Conservation (phyloP, 23 red algal species). For the Gracilaria domingensis region DNA sequence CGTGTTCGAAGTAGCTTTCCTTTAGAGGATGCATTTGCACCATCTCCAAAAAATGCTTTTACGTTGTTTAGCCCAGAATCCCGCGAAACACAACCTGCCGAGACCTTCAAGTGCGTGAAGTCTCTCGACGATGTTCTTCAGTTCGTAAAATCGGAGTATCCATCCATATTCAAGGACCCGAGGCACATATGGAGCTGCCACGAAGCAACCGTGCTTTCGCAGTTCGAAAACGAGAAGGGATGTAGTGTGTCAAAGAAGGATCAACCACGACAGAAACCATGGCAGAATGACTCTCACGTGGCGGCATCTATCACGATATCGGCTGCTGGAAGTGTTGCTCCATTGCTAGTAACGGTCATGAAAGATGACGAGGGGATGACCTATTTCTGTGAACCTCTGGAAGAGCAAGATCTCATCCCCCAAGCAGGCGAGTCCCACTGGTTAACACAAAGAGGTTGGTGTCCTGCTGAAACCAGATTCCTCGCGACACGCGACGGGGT, state of each 20-base stretch:
- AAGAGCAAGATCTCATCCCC: background rate
- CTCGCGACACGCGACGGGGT: background rate
- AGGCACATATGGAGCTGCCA: conserved; percentile 2
- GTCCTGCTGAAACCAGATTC: background rate
- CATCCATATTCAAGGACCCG: background rate
- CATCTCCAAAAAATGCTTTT: background rate
- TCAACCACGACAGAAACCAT: background rate
- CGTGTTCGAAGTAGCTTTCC: background rate
- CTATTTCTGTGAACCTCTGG: background rate
- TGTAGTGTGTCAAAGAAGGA: background rate
- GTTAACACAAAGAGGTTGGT: background rate
- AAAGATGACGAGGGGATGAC: background rate
- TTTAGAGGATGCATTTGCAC: background rate
- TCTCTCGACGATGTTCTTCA: background rate
- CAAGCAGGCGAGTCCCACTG: background rate
- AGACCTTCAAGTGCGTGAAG: background rate
- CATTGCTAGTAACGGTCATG: conserved; percentile 1
- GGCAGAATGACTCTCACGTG: background rate
- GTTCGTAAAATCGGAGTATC: background rate
- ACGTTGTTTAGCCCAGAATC: conserved; percentile 4
- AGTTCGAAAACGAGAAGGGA: background rate
- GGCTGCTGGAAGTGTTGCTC: conserved; percentile 3
- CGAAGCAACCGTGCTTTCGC: conserved; percentile 10
- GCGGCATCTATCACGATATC: conserved; percentile 12
- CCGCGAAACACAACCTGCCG: background rate